Conservation (phyloP, 352 stramenopile genomes). For the Pseudoperonospora humuli region DNA sequence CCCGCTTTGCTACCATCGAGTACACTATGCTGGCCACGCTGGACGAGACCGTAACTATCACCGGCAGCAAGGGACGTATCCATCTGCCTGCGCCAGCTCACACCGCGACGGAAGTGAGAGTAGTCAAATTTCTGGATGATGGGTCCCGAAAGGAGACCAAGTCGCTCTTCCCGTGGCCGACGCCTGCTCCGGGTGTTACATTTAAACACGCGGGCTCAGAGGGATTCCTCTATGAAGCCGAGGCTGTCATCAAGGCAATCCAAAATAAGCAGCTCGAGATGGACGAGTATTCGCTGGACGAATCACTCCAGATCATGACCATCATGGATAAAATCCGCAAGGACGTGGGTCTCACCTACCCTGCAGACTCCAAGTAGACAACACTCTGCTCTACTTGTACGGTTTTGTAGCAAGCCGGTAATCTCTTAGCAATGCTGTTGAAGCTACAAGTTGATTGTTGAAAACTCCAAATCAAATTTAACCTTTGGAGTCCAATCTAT, state of each 20-base stretch:
- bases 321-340: constrained; percentile 65
- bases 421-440: too few relatives aligned
- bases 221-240: constrained; percentile 77
- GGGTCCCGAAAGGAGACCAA: constrained; percentile 22
- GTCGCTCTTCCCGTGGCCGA: constrained; percentile 38
- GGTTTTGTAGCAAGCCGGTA: too few relatives aligned
- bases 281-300: constrained; percentile 39
- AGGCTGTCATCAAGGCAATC: constrained; percentile 57
- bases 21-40: constrained; percentile 63
- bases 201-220: constrained; percentile 16
- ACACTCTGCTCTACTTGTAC: too few relatives aligned
- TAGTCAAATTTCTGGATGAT: constrained; percentile 28
- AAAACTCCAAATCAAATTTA: too few relatives aligned
- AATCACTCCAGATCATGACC: constrained; percentile 47
- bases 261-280: constrained; percentile 32
- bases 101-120: constrained; percentile 39
- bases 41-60: constrained; percentile 62
- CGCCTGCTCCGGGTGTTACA: constrained; percentile 4
- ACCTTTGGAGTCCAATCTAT: too few relatives aligned
- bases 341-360: constrained; percentile 42
- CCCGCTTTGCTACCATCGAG: constrained; percentile 50
- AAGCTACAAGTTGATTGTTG: too few relatives aligned
- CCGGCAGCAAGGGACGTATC: constrained; percentile 65
- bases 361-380: constrained; percentile 16
- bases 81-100: constrained; percentile 55